These are phyloP conservation scores for Capronia americana DNA, from an alignment of 2,329 filamentous ascomycete genomes.

Conservation along the genomic window DNA sequence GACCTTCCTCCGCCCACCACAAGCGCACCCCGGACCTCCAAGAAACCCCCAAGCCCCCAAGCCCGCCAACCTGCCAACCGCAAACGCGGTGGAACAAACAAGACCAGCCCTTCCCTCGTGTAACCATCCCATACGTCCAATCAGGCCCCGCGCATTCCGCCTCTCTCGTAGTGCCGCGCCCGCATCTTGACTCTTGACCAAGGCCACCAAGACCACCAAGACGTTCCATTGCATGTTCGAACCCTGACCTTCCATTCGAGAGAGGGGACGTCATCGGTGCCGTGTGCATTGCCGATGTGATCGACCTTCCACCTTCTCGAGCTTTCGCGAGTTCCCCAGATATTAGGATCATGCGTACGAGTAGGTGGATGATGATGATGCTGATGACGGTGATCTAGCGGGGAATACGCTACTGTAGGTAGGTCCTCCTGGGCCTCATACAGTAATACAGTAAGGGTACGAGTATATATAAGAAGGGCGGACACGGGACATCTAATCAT, in stretches of 20 bases:
- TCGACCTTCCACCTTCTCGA: neutral
- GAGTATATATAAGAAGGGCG: too few species aligned
- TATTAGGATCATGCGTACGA: neutral
- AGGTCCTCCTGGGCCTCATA: too few species aligned
- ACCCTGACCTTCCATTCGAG: neutral
- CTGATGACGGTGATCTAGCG: too few species aligned
- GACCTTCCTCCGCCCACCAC: neutral
- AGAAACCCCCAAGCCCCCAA: neutral
- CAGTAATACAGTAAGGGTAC: too few species aligned
- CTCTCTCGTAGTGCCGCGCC: neutral
- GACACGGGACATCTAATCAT: too few species aligned
- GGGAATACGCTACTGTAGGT: too few species aligned
- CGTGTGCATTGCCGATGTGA: neutral
- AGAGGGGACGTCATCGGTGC: neutral
- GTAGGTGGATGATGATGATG: too few species aligned
- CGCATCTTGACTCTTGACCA: neutral
- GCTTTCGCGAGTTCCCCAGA: neutral
- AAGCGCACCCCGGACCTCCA: neutral
- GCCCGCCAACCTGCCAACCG: too few species aligned
- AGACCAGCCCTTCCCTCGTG: neutral
- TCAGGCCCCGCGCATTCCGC: neutral
- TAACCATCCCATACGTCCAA: neutral
- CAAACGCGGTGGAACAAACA: neutral
- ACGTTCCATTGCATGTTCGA: constrained; percentile 8
- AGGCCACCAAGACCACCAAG: neutral